A percentile compares a stretch with the other conserved stretches of the same genome.
These are phyloP conservation scores for Penicillium diatomitis DNA, from an alignment of 495 filamentous ascomycete genomes.

Conservation along the genomic window DNA sequence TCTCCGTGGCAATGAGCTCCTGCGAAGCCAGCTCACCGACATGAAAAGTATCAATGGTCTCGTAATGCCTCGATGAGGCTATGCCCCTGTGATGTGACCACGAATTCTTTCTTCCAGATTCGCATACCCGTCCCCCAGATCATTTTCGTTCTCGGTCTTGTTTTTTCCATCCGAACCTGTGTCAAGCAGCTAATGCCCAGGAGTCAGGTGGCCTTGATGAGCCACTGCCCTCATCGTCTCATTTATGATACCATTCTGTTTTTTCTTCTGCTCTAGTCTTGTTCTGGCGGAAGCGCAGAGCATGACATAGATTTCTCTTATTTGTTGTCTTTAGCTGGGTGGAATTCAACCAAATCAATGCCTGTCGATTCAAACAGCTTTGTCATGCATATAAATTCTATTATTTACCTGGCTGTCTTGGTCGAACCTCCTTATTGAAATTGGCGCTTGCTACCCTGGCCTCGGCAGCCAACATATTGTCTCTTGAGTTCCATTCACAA, in stretches of 20 bases:
- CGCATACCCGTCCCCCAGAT: constrained; percentile 3
- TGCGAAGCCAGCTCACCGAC: constrained; percentile 38
- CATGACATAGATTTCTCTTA: too few species aligned
- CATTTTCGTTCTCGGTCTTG: not conserved
- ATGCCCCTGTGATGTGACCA: constrained; percentile 13
- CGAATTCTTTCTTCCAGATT: constrained; percentile 11
- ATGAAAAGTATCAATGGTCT: constrained; percentile 35
- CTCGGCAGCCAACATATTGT: too few species aligned
- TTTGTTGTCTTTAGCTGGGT: too few species aligned
- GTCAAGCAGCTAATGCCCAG: constrained; percentile 7
- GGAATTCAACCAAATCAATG: too few species aligned
- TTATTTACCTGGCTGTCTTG: too few species aligned
- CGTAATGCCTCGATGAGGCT: constrained; percentile 31
- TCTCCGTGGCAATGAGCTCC: constrained; percentile 52
- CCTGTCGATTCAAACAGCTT: too few species aligned
- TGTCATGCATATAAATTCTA: too few species aligned
- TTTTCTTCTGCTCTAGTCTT: not conserved
- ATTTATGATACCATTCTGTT: constrained; percentile 15
- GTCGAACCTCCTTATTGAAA: too few species aligned
- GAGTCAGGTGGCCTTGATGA: too few species aligned
- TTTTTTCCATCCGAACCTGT: not conserved
- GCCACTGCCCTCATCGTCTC: not conserved
- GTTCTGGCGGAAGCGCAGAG: too few species aligned
- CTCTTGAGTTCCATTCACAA: too few species aligned
- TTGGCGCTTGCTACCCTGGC: too few species aligned